Evolutionary conservation across 2,329 filamentous ascomycete genomes (phyloP).

Genomic region (Neofusicoccum umdonicola): DNA sequence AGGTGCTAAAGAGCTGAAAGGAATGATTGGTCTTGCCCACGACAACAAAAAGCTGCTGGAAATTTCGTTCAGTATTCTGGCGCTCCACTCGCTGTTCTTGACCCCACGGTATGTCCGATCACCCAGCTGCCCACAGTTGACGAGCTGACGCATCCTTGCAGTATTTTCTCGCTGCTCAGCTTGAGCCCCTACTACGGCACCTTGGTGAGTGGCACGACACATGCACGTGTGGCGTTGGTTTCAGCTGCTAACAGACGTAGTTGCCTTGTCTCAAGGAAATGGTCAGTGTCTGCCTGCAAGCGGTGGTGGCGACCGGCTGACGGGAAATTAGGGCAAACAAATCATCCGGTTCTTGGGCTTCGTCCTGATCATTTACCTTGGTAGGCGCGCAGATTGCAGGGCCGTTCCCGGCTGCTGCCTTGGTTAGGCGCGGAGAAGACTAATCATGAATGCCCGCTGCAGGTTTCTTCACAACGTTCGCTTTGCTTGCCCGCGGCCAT

Average conservation of each 20-base stretch:
- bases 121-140: constrained; percentile 17
- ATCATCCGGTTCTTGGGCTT: constrained; percentile 80
- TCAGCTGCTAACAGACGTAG: constrained; percentile 29
- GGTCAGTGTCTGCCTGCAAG: constrained; percentile 46
- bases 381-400: constrained; percentile 32
- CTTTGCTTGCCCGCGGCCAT: constrained; percentile 68
- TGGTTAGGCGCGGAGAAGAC: neutral
- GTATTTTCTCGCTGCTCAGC: constrained; percentile 82
- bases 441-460: neutral
- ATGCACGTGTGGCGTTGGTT: neutral
- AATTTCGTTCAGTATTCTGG: constrained; percentile 82
- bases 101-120: constrained; percentile 60
- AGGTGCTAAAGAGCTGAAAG: constrained; percentile 38
- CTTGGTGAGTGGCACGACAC: constrained; percentile 43
- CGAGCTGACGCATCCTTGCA: constrained; percentile 28
- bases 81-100: constrained; percentile 84
- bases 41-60: constrained; percentile 65
- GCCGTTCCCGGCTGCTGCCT: neutral
- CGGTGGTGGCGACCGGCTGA: constrained; percentile 15
- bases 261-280: constrained; percentile 92
- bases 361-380: constrained; percentile 78
- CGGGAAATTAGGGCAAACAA: constrained; percentile 64
- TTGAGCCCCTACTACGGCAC: constrained; percentile 89
- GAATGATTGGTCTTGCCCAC: constrained; percentile 64
- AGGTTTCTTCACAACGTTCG: constrained; percentile 86